Percentiles rank a stretch among this genome's conserved stretches.
Conservation (phyloP, 2,329 filamentous ascomycete genomes). For the Talaromyces sp. region DNA sequence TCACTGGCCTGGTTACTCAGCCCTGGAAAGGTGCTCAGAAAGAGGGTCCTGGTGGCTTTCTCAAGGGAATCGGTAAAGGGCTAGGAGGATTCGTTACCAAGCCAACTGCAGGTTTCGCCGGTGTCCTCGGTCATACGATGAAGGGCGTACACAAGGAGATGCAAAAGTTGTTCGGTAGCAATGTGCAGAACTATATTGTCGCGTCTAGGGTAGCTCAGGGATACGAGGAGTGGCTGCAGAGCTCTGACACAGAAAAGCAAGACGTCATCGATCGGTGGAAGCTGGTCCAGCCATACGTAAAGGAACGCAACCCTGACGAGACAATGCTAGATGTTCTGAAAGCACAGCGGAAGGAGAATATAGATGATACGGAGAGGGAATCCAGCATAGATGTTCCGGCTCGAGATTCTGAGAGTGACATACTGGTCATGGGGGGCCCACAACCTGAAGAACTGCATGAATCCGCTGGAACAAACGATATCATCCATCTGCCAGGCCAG, state of each 20-base stretch:
- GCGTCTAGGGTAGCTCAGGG: slow-evolving; percentile 74
- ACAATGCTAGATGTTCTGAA: background rate
- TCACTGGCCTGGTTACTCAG: slow-evolving; percentile 76
- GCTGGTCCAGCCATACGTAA: background rate
- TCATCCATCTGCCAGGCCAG: background rate
- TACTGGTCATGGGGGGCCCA: background rate
- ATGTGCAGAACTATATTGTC: slow-evolving; percentile 75
- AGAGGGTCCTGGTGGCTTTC: slow-evolving; percentile 63
- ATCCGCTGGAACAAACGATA: background rate
- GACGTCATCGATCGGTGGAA: slow-evolving; percentile 9
- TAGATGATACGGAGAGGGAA: background rate
- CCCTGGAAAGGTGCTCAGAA: slow-evolving; percentile 68
- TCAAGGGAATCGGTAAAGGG: slow-evolving; percentile 80
- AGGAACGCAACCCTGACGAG: background rate
- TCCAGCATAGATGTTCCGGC: background rate
- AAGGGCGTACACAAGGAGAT: slow-evolving; percentile 79
- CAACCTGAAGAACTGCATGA: background rate
- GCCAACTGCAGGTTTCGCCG: slow-evolving; percentile 64
- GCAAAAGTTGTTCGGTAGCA: slow-evolving; percentile 66
- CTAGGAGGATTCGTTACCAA: slow-evolving; percentile 79
- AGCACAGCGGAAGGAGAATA: background rate
- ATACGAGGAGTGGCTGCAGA: slow-evolving; percentile 12
- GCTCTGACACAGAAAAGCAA: slow-evolving; percentile 2
- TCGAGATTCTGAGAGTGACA: background rate
- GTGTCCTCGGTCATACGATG: slow-evolving; percentile 70